Conservation (phyloP, 148 eudicot genomes). For the Chenopodium suecicum region DNA sequence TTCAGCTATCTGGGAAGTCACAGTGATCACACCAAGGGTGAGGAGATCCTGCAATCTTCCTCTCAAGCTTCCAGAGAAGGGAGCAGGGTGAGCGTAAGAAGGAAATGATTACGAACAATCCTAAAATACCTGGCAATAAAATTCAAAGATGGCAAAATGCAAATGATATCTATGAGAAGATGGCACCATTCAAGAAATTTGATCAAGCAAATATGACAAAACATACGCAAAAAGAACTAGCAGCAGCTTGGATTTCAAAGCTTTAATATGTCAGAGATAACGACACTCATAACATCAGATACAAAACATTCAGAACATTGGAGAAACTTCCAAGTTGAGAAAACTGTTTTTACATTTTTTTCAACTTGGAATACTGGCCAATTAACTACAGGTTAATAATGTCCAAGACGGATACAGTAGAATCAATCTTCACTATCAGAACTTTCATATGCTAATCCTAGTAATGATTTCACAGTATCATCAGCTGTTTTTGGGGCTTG, state of each 20-base stretch:
- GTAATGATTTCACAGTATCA: conserved; percentile 59
- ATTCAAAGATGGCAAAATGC: background rate
- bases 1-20: too few relatives aligned
- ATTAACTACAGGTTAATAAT: background rate
- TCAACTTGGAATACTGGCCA: background rate
- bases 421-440: conserved; percentile 72
- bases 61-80: too few relatives aligned
- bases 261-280: background rate
- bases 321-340: background rate
- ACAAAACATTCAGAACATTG: background rate
- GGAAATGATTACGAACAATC: too few relatives aligned
- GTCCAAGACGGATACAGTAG: background rate
- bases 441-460: conserved; percentile 71
- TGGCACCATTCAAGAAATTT: background rate
- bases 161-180: background rate
- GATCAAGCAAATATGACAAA: background rate
- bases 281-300: background rate
- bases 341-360: background rate
- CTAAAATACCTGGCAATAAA: too few relatives aligned
- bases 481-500: conserved; percentile 31
- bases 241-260: background rate
- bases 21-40: too few relatives aligned
- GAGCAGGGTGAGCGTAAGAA: too few relatives aligned
- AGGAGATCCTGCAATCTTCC: too few relatives aligned
- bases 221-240: background rate